Conservation (phyloP, 371 early-diverging fungal species). For the Dipsacomyces acuminosporus region DNA sequence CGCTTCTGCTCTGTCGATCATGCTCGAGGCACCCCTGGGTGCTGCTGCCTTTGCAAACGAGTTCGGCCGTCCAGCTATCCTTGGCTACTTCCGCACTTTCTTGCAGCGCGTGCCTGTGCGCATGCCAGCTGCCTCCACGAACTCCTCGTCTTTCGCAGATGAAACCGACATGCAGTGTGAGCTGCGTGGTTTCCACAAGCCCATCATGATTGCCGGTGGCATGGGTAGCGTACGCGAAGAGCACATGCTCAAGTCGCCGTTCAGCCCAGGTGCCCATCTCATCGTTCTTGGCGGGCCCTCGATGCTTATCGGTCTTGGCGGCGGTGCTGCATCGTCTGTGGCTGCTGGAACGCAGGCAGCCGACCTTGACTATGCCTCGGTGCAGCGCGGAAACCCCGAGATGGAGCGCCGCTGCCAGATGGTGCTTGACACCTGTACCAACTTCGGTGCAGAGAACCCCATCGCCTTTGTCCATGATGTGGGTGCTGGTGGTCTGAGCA, state of each 20-base stretch:
- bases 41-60: conserved; percentile 98
- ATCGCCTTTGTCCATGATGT: conserved; percentile 95
- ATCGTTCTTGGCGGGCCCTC: conserved; percentile 93
- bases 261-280: conserved; percentile 74
- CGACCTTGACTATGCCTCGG: conserved; percentile 93
- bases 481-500: conserved; percentile 96
- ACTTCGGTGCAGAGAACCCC: conserved; percentile 71
- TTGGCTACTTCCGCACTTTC: conserved; percentile 96
- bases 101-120: conserved; percentile 54
- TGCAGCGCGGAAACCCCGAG: conserved; percentile 97
- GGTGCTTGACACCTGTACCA: conserved; percentile 91
- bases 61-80: conserved; percentile 92
- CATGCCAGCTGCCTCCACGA: conserved; percentile 16
- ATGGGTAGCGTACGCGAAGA: conserved; percentile 83
- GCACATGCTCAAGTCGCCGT: conserved; percentile 79
- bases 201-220: conserved; percentile 98
- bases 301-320: conserved; percentile 97
- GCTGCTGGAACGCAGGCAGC: conserved; percentile 81
- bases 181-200: conserved; percentile 94
- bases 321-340: conserved; percentile 96
- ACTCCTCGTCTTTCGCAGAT: conserved; percentile 1
- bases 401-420: conserved; percentile 95
- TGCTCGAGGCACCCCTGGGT: conserved; percentile 95
- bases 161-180: conserved; percentile 49
- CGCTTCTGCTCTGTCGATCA: conserved; percentile 88